Evolutionary conservation across 2,329 filamentous ascomycete species (phyloP), one percentile per base, ranked within the genome.

Genomic region (Fusarium burgessii): DNA sequence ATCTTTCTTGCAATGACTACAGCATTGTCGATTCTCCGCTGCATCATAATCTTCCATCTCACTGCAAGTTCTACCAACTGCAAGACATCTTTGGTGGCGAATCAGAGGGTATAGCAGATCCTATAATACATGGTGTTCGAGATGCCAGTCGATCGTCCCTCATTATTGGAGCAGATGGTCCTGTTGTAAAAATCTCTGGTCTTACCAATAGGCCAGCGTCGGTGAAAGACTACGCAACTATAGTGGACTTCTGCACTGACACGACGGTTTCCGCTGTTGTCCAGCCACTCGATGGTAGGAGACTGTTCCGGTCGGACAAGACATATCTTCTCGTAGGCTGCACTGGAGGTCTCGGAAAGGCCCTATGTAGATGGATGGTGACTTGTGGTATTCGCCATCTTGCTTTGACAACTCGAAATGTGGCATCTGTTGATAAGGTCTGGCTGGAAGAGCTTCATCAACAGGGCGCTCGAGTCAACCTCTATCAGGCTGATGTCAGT

Each of bases 401-500:
- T 25, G 57, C 57, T 15, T 25, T 60, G 32, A 60, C 57, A 12
- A 60, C 49, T n/a, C 38, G 57, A 9, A 55, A 60, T 15, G 40
- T 60, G 7, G 32, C 25, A 12, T 18, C 49, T 2, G 15, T 60
- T 11, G 57, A 60, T 25, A 36, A 55, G 6, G 15, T 55, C 1
- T 55, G 57, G 57, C 23, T 60, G 2, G 5, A 60, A 5, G 57
- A 60, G 15, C n/a, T 60, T 8, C 56, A 15, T 5, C 17, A 45
- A 5, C 57, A 45, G 15, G 57, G 57, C 4, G 57, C 57, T 23
- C 38, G 55, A 23, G 32, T 60, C 47, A 60, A 55, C 6, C 29
- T 60, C 3, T 45, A 32, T 15, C 57, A 60, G n/a, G 57, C 15
- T 32, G 68, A 73, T 38, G 50, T 74, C 12, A 58, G 57, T n/a